These are phyloP conservation scores for Warburgia ugandensis DNA, from an alignment of 164 flowering plant genomes.

Conservation along the genomic window DNA sequence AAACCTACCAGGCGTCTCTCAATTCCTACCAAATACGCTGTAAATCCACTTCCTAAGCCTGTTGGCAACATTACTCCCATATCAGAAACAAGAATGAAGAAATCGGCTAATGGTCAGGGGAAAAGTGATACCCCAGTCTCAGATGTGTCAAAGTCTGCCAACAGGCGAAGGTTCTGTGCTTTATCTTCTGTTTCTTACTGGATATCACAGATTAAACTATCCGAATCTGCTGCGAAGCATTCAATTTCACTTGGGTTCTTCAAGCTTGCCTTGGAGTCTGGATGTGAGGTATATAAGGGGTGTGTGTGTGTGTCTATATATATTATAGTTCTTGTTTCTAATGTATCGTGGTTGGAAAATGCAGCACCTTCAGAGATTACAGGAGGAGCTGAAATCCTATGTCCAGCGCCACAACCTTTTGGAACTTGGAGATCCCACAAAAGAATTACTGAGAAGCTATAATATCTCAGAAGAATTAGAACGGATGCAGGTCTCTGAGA, in stretches of 20 bases:
- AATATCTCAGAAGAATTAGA: slow-evolving; percentile 41
- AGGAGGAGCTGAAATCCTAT: slow-evolving; percentile 72
- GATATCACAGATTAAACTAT: slow-evolving; percentile 73
- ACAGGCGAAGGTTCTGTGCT: slow-evolving; percentile 37
- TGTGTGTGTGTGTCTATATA: background rate
- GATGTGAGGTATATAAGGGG: slow-evolving; percentile 64
- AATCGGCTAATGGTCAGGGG: slow-evolving; percentile 23
- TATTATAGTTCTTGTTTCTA: background rate
- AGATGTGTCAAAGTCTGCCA: slow-evolving; percentile 41
- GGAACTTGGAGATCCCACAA: slow-evolving; percentile 52
- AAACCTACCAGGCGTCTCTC: slow-evolving; percentile 91
- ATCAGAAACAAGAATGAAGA: slow-evolving; percentile 45
- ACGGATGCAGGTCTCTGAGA: slow-evolving; percentile 52
- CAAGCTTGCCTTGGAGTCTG: slow-evolving; percentile 84
- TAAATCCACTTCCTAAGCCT: slow-evolving; percentile 35
- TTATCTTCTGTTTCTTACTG: slow-evolving; percentile 74
- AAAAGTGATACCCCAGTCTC: slow-evolving; percentile 58
- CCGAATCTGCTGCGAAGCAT: slow-evolving; percentile 83
- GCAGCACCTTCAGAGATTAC: slow-evolving; percentile 64
- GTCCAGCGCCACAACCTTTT: slow-evolving; percentile 42
- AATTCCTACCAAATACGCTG: slow-evolving; percentile 49
- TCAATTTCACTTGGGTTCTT: slow-evolving; percentile 82
- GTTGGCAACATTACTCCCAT: slow-evolving; percentile 50
- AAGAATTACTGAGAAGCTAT: slow-evolving; percentile 50
- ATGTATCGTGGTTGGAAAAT: background rate